Evolutionary conservation across 2,329 filamentous ascomycete genomes (phyloP), one percentile per base, ranked within the genome.

Genomic region (Shiraia sp.): DNA sequence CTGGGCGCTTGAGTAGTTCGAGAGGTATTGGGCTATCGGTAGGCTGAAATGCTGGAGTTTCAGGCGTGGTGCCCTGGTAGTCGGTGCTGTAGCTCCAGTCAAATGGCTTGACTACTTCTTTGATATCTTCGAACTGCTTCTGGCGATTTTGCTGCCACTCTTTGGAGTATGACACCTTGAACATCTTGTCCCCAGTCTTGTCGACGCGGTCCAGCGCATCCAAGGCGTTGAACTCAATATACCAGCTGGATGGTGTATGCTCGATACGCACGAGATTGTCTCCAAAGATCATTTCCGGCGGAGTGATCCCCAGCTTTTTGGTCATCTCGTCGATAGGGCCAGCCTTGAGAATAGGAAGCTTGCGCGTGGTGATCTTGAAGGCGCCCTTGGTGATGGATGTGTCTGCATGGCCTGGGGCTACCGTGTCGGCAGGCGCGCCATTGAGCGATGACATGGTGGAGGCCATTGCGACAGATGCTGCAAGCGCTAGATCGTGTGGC

Each of bases 261-360:
- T 83, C 77, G 46, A 99, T 79, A 6, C 81, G 74, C 28, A 95
- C 85, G 43, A 87, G 75, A 70, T 99, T 99, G 75, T 99, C 91
- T 48, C 93, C 93, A 66, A 99, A 99, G 53, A 99, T 99, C 93
- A 99, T 99, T 75, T 99, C 93, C 7, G 93, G 93, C 28, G 92
- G 83, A 13, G 92, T 84, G 64, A 99, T 96, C 22, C 85, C 85
- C 39, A 99, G 79, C 49, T 81, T 82, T 42, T 79, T 77, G 28
- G 85, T 85, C 82, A 99, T 88, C 26, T 81, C 82, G 64, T 96
- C 90, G 64, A 99, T 97, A 36, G 90, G 88, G 5, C 81, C 87
- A 32, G 91, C 84, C 71, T 96, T 96, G 57, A 95, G 87, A 69
- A 99, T 99, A 49, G 93, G 93, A 36, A 93, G 84, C 75, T 96